Conservation (phyloP, 202 grass and related monocot genomes). For the Elaeis oleifera region DNA sequence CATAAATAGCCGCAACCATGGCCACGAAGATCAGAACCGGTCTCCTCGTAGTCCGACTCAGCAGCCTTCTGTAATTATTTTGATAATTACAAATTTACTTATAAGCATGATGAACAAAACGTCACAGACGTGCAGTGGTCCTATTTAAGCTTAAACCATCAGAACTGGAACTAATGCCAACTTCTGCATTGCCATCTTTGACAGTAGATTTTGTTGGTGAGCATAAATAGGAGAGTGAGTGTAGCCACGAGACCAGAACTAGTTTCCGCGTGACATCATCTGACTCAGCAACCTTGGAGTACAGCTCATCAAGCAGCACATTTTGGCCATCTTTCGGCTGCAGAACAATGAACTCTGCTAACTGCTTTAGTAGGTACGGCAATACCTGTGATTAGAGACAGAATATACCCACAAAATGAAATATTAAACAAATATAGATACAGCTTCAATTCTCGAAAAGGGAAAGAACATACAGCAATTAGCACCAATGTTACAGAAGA, state of each 20-base stretch:
- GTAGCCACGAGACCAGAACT: conserved; percentile 73
- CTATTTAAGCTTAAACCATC: conserved; percentile 26
- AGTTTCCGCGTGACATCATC: conserved; percentile 83
- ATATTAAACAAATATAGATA: neutral
- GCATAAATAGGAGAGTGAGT: conserved; percentile 77
- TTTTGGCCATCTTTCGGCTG: conserved; percentile 77
- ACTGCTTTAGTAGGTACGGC: conserved; percentile 64
- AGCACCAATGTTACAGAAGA: no score
- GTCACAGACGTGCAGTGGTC: conserved; percentile 35
- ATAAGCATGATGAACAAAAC: conserved; percentile 41
- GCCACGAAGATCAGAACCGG: conserved; percentile 64
- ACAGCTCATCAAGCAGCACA: conserved; percentile 69
- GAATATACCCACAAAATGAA: neutral
- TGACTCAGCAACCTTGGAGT: conserved; percentile 66
- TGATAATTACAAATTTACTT: conserved; percentile 52
- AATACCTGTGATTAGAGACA: conserved; percentile 39
- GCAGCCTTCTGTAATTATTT: conserved; percentile 68
- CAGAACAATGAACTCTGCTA: conserved; percentile 48
- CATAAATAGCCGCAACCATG: conserved; percentile 74
- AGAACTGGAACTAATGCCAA: neutral
- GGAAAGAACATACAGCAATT: no score
- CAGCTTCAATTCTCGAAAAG: no score
- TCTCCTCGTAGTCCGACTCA: conserved; percentile 74
- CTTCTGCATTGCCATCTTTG: neutral
- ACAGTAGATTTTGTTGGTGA: conserved; percentile 28